A percentile compares a stretch with the other conserved stretches of the same genome.
phyloP scores from a whole-genome alignment of 257 asterid genomes.

The Petunia axillaris region DNA sequence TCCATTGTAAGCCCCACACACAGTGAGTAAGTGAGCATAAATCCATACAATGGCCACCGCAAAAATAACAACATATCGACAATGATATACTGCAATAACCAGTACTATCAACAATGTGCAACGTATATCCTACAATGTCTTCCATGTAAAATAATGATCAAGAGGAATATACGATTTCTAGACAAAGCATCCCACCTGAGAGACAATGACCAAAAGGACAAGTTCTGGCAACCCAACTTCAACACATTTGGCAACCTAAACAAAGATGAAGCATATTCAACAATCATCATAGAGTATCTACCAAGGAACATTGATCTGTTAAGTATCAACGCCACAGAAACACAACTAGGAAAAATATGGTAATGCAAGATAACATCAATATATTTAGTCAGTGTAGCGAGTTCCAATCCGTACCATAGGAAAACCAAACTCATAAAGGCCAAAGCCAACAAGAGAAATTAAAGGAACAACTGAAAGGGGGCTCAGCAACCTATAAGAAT shows the following conservation, averaged over 20 bases:
- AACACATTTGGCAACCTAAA: slow-evolving; percentile 75
- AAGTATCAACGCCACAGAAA: too few relatives aligned
- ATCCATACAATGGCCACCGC: slow-evolving; percentile 85
- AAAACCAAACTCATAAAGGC: slow-evolving; percentile 45
- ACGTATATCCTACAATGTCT: neutral
- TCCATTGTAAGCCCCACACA: slow-evolving; percentile 87
- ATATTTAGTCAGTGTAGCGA: neutral
- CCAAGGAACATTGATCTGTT: too few relatives aligned
- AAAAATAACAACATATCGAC: slow-evolving; percentile 81
- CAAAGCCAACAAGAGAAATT: slow-evolving; percentile 44
- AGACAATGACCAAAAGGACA: slow-evolving; percentile 54
- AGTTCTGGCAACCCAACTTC: slow-evolving; percentile 79
- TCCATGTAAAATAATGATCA: neutral
- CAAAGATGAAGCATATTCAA: slow-evolving; percentile 21
- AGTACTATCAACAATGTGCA: neutral
- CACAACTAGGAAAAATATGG: neutral
- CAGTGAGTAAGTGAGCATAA: slow-evolving; percentile 84
- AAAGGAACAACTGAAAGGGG: slow-evolving; percentile 42
- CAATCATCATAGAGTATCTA: neutral
- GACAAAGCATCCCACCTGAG: slow-evolving; percentile 53
- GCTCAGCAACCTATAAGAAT: slow-evolving; percentile 35
- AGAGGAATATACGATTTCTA: neutral
- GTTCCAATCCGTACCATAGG: slow-evolving; percentile 35
- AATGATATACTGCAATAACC: slow-evolving; percentile 66
- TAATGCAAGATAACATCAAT: neutral